Conservation (phyloP, 1,284 basidiomycete genomes). For the Retiboletus flavoniger region DNA sequence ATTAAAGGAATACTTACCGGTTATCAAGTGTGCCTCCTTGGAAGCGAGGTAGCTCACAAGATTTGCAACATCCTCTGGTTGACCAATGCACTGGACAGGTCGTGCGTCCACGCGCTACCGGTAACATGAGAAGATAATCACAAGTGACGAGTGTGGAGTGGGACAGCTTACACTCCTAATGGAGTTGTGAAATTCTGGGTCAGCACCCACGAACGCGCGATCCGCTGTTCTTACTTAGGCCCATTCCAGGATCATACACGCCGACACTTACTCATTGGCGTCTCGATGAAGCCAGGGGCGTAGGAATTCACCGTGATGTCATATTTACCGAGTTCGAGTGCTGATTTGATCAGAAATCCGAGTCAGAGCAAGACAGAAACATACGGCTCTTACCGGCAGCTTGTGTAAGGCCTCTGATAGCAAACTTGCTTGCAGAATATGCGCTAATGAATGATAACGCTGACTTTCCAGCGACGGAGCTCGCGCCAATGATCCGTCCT, state of each 20-base stretch:
- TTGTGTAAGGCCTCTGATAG: constrained; percentile 32
- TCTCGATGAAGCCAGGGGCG: constrained; percentile 7
- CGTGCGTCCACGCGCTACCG: neutral
- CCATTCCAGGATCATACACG: neutral
- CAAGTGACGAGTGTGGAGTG: neutral
- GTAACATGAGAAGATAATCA: neutral
- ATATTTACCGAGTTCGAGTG: constrained; percentile 30
- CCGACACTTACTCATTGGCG: constrained; percentile 7
- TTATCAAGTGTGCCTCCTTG: constrained; percentile 22
- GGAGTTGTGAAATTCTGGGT: neutral
- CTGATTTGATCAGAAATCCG: constrained; percentile 7
- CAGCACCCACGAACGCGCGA: neutral
- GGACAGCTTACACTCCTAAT: neutral
- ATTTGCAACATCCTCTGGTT: constrained; percentile 20
- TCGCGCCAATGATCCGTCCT: constrained; percentile 31
- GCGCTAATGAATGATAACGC: neutral
- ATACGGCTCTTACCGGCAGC: constrained; percentile 15
- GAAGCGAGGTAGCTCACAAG: constrained; percentile 24
- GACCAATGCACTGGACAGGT: constrained; percentile 7
- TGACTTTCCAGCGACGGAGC: constrained; percentile 25
- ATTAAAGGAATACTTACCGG: constrained; percentile 3
- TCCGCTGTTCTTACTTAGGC: neutral
- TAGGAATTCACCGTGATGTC: constrained; percentile 3
- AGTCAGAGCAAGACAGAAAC: neutral
- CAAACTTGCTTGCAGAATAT: constrained; percentile 34